A percentile compares a stretch with the other conserved stretches of the same genome.
Conservation (phyloP, 2,329 filamentous ascomycete genomes). For the Sporothrix humicola region DNA sequence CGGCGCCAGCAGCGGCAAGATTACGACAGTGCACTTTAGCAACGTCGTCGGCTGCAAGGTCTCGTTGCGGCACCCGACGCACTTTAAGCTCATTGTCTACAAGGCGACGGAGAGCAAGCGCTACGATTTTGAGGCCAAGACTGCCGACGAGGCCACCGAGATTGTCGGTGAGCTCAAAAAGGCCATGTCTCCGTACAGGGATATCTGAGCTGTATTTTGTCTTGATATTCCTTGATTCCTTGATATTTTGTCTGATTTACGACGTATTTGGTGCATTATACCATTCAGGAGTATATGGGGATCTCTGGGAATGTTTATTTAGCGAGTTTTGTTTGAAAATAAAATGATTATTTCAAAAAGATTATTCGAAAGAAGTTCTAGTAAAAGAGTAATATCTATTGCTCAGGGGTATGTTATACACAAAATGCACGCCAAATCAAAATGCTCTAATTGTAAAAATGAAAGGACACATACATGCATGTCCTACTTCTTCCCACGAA, state of each 20-base stretch:
- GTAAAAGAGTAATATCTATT: not conserved
- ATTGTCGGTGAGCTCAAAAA: slow-evolving; percentile 80
- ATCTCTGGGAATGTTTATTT: not conserved
- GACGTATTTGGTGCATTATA: slow-evolving; percentile 14
- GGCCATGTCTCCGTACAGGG: slow-evolving; percentile 70
- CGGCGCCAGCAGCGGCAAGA: slow-evolving; percentile 70
- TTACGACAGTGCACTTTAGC: slow-evolving; percentile 80
- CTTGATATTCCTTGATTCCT: not conserved
- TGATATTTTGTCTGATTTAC: not conserved
- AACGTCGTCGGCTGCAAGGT: slow-evolving; percentile 84
- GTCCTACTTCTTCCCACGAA: slow-evolving; percentile 45
- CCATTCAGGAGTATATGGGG: slow-evolving; percentile 9
- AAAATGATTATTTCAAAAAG: not conserved
- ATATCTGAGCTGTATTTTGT: slow-evolving; percentile 45
- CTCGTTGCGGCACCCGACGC: slow-evolving; percentile 76
- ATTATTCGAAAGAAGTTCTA: too few species aligned
- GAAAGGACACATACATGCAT: not conserved
- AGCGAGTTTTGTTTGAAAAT: not conserved
- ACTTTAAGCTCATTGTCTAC: slow-evolving; percentile 75
- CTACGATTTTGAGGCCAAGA: slow-evolving; percentile 84
- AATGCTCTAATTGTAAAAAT: not conserved
- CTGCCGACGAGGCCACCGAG: slow-evolving; percentile 72
- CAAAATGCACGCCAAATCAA: slow-evolving; percentile 15
- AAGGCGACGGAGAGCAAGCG: slow-evolving; percentile 77
- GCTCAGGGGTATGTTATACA: slow-evolving; percentile 15